Base-by-base conservation (phyloP, 441 rosid species). In the Brassica hybrid region DNA sequence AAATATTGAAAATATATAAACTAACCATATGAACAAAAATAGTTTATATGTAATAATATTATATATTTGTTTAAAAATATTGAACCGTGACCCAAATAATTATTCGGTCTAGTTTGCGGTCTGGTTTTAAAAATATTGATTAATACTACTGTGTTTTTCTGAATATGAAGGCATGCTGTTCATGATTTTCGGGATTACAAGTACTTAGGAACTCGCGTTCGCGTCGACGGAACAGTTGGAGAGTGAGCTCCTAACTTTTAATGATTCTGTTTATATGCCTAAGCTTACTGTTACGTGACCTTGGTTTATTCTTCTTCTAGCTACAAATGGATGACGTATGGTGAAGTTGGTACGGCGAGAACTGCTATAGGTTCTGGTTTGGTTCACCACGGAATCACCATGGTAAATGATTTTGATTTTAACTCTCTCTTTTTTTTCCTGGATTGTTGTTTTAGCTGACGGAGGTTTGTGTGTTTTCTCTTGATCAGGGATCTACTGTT, bases 291-390 rank as follows among this genome's bases (percentile, higher is more conserved):
- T 38, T 38, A 69, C 52, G 50, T 74, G 27, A 69, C 25, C 70
- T 3, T 56, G 16, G 0, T 38, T 62, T 60, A 86, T 38, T 65
- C 21, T 43, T 59, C 12, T 43, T 62, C 6, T 57, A 79, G 99
- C 82, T 96, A 96, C 85, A 92, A 94, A 84, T 96, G 99, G 98
- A 89, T 96, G 92, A 96, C 99, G 21, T 96, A 85, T 84, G 97
- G 98, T 79, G 99, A 96, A 85, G 97, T 82, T 59, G 94, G 94
- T 68, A 88, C 96, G 45, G 97, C 98, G 62, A 92, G 98, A 59
- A 83, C 94, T 66, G 91, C 91, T 43, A 71, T 96, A 38, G 99
- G 99, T 79, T 92, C 98, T 64, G 98, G 92, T 67, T 86, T 96
- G 71, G 68, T 88, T 73, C 79, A 84, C 82, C 85, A 92, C 69